Base-by-base conservation (phyloP, 768 basidiomycete genomes). In the Xerocomellus chrysenteron region DNA sequence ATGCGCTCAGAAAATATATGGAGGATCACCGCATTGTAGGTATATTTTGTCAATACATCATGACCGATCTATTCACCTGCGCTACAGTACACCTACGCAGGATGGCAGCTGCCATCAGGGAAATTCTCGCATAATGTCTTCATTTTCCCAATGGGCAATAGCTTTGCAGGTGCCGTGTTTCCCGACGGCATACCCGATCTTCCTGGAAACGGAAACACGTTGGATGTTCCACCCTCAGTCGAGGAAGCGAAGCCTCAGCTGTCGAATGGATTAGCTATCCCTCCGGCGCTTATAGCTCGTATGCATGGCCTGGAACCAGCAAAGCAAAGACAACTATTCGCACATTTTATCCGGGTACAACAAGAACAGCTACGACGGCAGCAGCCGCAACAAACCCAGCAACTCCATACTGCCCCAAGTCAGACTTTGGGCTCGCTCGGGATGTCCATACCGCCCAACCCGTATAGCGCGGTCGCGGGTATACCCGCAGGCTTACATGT, bases 111-210 rank as follows among this genome's bases (percentile, higher is more conserved):
- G 11, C 77, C 79, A 2, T 71, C 68, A 13, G 82, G 80, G 0
- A 64, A 57, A 21, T 69, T 73, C n/a, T 75, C 76, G 30, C 75
- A 74, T 26, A 81, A 80, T 43, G 72, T 80, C 2, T 65, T 86
- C 12, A 66, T 86, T 21, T 82, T 86, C 56, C 68, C 79, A 2
- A 53, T 74, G 17, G 58, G 61, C 14, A 52, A 59, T 7, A 59
- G 58, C 21, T 68, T 85, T n/a, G 67, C 68, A 3, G 84, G 78
- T 21, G 78, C 78, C 0, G 74, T 81, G 57, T 87, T 85, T 68
- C 77, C 78, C 7, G 77, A 74, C 0, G 83, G 83, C 8, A 68
- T 86, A 40, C 83, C 85, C 0, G 70, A 73, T 42, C 60, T 72
- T 30, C 70, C 70, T n/a, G 67, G 68, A 21, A 52, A 26, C 11